phyloP scores from a whole-genome alignment of 768 basidiomycete genomes.

The Trametes villosa region DNA sequence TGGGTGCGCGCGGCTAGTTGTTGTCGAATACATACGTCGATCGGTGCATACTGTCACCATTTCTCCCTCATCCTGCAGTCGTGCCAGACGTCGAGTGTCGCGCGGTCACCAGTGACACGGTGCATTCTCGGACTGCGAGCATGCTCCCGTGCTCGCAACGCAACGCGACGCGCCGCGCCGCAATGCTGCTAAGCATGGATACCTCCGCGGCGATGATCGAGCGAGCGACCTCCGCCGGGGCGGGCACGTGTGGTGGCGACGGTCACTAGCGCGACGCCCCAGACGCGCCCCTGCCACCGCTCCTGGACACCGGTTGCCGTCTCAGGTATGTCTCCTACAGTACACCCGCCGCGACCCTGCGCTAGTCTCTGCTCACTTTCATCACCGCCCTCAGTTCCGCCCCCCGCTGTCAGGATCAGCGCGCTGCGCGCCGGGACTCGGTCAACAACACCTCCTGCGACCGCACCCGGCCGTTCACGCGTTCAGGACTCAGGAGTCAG shows the following conservation, averaged over 20 bases:
- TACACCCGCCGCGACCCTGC: constrained; percentile 5
- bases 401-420: neutral
- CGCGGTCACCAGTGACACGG: too few relatives aligned
- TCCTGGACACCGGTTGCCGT: neutral
- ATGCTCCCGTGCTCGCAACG: neutral
- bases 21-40: constrained; percentile 22
- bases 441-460: too few relatives aligned
- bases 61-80: neutral
- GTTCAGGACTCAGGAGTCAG: neutral
- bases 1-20: constrained; percentile 21
- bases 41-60: constrained; percentile 8
- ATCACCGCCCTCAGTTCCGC: neutral
- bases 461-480: too few relatives aligned
- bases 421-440: neutral
- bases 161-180: neutral
- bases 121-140: neutral
- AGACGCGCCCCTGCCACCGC: neutral
- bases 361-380: constrained; percentile 13
- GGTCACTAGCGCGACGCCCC: constrained; percentile 12
- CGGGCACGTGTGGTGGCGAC: constrained; percentile 16
- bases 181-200: neutral
- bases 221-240: neutral
- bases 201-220: constrained; percentile 3
- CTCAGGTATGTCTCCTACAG: constrained; percentile 1
- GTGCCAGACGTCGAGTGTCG: too few relatives aligned